Conservation (phyloP, 1,139 yeast species). For the Hemisphaericaspora lyxosophila region DNA sequence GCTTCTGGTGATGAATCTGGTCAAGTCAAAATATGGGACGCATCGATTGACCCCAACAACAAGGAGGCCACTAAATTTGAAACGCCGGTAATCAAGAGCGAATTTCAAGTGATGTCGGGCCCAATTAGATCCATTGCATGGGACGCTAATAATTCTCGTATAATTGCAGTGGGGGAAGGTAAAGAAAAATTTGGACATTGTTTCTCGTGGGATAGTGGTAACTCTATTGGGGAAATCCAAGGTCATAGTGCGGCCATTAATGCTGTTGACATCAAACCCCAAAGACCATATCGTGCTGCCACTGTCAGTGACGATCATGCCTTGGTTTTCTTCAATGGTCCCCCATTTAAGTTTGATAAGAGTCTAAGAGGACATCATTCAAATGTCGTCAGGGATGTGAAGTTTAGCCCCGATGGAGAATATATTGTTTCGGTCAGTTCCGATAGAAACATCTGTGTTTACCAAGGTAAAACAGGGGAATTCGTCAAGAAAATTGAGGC, state of each 20-base stretch:
- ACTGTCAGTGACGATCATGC: constrained; percentile 89
- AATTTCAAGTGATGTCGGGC: constrained; percentile 79
- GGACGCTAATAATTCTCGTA: constrained; percentile 85
- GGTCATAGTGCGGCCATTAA: constrained; percentile 89
- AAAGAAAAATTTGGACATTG: constrained; percentile 91
- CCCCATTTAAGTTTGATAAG: constrained; percentile 84
- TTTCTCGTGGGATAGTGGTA: constrained; percentile 91
- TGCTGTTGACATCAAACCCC: constrained; percentile 83
- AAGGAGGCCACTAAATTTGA: constrained; percentile 21
- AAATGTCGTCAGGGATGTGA: constrained; percentile 78
- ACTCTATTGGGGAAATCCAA: constrained; percentile 90
- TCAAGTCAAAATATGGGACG: constrained; percentile 85
- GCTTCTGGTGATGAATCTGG: constrained; percentile 95
- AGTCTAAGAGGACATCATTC: constrained; percentile 74
- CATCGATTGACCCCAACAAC: constrained; percentile 25
- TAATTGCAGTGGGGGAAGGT: constrained; percentile 95
- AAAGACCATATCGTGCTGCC: constrained; percentile 90
- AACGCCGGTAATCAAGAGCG: constrained; percentile 71
- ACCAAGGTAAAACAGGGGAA: constrained; percentile 89
- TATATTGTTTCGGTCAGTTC: constrained; percentile 81
- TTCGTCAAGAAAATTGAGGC: constrained; percentile 51
- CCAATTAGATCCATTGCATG: constrained; percentile 82
- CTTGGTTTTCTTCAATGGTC: constrained; percentile 83
- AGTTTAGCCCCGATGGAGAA: constrained; percentile 77
- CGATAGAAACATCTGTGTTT: constrained; percentile 73